A percentile compares a stretch with the other conserved stretches of the same genome.
phyloP scores from a whole-genome alignment of 441 rosid species.

The Populus tomentosa region DNA sequence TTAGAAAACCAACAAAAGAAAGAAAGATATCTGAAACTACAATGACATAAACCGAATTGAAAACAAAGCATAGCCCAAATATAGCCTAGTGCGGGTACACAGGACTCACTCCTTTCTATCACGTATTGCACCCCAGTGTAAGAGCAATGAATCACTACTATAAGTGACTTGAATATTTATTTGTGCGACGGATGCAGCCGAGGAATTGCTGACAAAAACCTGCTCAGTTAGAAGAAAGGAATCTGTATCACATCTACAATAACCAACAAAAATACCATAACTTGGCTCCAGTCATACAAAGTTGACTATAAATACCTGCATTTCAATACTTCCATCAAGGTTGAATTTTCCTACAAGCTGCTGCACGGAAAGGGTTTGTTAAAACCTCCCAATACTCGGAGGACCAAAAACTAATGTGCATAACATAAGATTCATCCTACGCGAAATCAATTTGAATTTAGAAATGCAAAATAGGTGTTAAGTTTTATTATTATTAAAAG shows the following conservation, averaged over 20 bases:
- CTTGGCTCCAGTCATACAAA: constrained; percentile 2
- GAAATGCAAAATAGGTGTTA: not conserved
- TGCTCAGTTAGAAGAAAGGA: constrained; percentile 35
- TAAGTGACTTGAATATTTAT: constrained; percentile 57
- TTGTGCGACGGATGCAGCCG: constrained; percentile 30
- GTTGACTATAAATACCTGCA: constrained; percentile 51
- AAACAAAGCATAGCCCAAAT: not conserved
- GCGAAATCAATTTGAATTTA: not conserved
- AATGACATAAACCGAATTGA: constrained; percentile 8
- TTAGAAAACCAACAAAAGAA: constrained; percentile 5
- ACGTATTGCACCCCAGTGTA: constrained; percentile 88
- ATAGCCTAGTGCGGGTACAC: not conserved
- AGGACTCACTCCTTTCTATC: constrained; percentile 68
- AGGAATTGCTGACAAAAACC: constrained; percentile 59
- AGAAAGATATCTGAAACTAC: not conserved
- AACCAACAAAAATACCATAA: not conserved
- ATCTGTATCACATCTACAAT: constrained; percentile 1
- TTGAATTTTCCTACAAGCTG: constrained; percentile 69
- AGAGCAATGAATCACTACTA: constrained; percentile 61
- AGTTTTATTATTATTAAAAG: not conserved
- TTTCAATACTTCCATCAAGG: constrained; percentile 70
- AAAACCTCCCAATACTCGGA: not conserved
- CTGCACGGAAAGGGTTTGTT: constrained; percentile 25
- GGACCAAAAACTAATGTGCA: not conserved
- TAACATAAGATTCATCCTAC: not conserved